phyloP scores from a whole-genome alignment of 768 basidiomycete genomes.

The Serendipita sp. region DNA sequence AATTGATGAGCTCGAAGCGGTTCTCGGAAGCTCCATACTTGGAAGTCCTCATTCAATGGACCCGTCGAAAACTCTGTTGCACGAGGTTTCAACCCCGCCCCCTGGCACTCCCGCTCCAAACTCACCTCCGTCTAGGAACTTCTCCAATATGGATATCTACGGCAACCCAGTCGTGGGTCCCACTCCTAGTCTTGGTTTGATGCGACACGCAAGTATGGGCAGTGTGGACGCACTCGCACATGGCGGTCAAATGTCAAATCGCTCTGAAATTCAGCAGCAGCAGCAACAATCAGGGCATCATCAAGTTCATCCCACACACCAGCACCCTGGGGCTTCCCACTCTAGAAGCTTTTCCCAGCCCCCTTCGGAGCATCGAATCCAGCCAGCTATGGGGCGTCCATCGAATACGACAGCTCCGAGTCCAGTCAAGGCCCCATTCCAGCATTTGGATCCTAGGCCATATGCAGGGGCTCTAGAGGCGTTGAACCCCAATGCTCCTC shows the following conservation, averaged over 20 bases:
- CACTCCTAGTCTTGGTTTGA: background rate
- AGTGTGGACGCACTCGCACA: background rate
- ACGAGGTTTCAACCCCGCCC: background rate
- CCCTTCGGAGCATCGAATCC: background rate
- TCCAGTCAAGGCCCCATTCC: background rate
- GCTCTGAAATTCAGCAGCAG: background rate
- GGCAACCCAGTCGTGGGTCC: background rate
- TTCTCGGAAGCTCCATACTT: background rate
- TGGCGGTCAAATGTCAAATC: background rate
- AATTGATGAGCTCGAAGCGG: background rate
- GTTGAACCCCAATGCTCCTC: background rate
- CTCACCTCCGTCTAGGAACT: background rate
- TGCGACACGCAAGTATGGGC: background rate
- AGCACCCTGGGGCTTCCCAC: background rate
- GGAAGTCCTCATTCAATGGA: background rate
- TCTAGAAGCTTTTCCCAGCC: conserved; percentile 1
- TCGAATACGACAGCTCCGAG: background rate
- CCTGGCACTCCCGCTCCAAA: background rate
- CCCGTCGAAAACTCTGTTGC: background rate
- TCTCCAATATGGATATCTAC: background rate
- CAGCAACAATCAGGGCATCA: background rate
- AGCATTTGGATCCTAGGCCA: background rate
- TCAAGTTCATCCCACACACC: background rate
- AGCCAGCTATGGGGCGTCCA: background rate
- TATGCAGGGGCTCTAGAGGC: background rate